phyloP scores from a whole-genome alignment of 2,329 filamentous ascomycete genomes.

The Colletotrichum salicis region DNA sequence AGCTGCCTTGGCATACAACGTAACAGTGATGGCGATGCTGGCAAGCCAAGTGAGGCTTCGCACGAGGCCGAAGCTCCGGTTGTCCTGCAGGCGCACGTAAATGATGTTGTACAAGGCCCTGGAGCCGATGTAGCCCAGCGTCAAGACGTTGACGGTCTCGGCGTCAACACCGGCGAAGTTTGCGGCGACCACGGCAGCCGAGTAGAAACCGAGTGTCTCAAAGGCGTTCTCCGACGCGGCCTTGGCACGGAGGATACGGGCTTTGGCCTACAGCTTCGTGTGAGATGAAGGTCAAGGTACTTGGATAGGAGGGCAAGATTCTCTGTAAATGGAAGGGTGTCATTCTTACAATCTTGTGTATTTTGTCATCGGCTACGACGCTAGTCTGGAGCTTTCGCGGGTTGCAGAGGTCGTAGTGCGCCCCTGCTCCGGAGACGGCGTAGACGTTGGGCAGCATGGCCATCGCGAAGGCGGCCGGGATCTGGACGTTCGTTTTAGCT shows the following conservation, averaged over 20 bases:
- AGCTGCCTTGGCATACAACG: slow-evolving; percentile 56
- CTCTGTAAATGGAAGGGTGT: background rate
- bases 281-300: background rate
- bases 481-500: slow-evolving; percentile 40
- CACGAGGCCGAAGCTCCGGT: slow-evolving; percentile 48
- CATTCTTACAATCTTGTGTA: slow-evolving; percentile 43
- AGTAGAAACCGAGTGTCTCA: slow-evolving; percentile 56
- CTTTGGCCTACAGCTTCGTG: slow-evolving; percentile 56
- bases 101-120: slow-evolving; percentile 53
- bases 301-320: background rate
- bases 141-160: slow-evolving; percentile 52
- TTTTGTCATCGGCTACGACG: slow-evolving; percentile 45
- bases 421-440: slow-evolving; percentile 42
- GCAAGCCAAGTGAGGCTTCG: slow-evolving; percentile 52
- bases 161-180: slow-evolving; percentile 54
- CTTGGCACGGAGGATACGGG: slow-evolving; percentile 64
- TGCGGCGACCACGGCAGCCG: slow-evolving; percentile 56
- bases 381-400: slow-evolving; percentile 48
- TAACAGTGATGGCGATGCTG: slow-evolving; percentile 46
- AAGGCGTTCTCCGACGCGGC: slow-evolving; percentile 57
- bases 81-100: slow-evolving; percentile 56
- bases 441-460: slow-evolving; percentile 50
- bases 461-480: slow-evolving; percentile 53
- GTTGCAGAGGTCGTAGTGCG: slow-evolving; percentile 50
- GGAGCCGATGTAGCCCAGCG: slow-evolving; percentile 51